Evolutionary conservation across 768 basidiomycete species (phyloP), one percentile per base, ranked within the genome.

Genomic region (Psilocybe tampanensis): DNA sequence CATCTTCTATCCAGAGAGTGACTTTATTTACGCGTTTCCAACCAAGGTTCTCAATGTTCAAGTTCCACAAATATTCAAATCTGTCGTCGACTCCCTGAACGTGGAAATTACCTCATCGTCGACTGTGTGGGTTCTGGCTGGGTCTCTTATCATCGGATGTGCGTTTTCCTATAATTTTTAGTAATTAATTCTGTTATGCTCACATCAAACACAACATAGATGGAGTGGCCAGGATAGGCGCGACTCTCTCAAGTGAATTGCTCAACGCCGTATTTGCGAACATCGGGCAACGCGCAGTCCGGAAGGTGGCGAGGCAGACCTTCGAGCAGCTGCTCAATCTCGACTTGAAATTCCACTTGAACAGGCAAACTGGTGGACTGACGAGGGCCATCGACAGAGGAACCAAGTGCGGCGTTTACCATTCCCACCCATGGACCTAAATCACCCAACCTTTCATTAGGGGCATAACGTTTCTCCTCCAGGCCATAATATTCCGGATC

Each of bases 351-450:
- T 99, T 98, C 72, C 97, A 99, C 66, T 80, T 98, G 26, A 86
- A 89, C 17, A 75, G 96, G 33, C 96, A 98, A 68, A 99, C 97
- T 0, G 97, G 97, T 23, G 97, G 97, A 1, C 79, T 99, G 44
- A 98, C 95, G 2, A 78, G 97, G 42, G 97, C 97, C 4, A 98
- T 99, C 62, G 97, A 99, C 69, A 83, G 97, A 13, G 97, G 97
- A 29, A 98, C 97, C 29, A 99, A 98, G 94, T 97, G 63, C 65
- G 82, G 68, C 11, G 26, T 18, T 56, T 55, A n/a, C 43, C 44
- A 39, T 42, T n/a, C 17, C 47, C 15, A 21, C 7, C 6, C 17
- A 18, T n/a, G 15, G 6, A 15, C 4, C 18, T 9, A n/a, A 21
- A 39, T 39, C 36, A 39, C 36, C 15, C 36, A 39, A 29, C 29